phyloP scores from a whole-genome alignment of 1,139 yeast species.

The Schwanniomyces etchellsii region DNA sequence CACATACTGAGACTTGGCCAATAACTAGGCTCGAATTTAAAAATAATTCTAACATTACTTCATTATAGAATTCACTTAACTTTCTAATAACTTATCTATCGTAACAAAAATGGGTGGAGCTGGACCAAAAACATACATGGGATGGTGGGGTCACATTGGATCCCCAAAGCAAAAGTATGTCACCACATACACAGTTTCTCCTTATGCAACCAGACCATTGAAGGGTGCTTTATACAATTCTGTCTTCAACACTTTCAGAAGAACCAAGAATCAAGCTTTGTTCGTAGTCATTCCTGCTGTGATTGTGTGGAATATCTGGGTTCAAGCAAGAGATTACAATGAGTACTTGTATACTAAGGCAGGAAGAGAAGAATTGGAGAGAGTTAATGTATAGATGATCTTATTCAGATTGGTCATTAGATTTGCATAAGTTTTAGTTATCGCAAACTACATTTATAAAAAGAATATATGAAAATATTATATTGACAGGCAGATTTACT shows the following conservation, averaged over 20 bases:
- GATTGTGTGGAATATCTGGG: slow-evolving; percentile 84
- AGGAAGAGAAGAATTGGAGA: slow-evolving; percentile 90
- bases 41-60: too few relatives aligned
- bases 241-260: slow-evolving; percentile 90
- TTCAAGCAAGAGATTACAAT: slow-evolving; percentile 83
- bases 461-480: not conserved
- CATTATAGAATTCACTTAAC: too few relatives aligned
- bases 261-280: slow-evolving; percentile 82
- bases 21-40: too few relatives aligned
- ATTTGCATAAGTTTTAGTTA: not conserved
- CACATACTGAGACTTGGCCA: too few relatives aligned
- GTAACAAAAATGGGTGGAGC: slow-evolving; percentile 56
- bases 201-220: slow-evolving; percentile 89
- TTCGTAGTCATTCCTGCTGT: slow-evolving; percentile 74
- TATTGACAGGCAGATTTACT: not conserved
- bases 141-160: slow-evolving; percentile 95
- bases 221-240: slow-evolving; percentile 84
- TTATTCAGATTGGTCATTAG: not conserved
- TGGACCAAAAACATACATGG: slow-evolving; percentile 79
- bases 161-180: slow-evolving; percentile 86
- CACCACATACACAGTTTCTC: slow-evolving; percentile 84
- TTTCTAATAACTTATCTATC: too few relatives aligned
- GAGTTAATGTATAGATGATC: slow-evolving; percentile 55
- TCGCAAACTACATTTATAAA: not conserved
- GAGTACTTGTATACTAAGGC: slow-evolving; percentile 95